Conservation (phyloP, 163 green algal species). For the Chlamydomonas reinhardtii region DNA sequence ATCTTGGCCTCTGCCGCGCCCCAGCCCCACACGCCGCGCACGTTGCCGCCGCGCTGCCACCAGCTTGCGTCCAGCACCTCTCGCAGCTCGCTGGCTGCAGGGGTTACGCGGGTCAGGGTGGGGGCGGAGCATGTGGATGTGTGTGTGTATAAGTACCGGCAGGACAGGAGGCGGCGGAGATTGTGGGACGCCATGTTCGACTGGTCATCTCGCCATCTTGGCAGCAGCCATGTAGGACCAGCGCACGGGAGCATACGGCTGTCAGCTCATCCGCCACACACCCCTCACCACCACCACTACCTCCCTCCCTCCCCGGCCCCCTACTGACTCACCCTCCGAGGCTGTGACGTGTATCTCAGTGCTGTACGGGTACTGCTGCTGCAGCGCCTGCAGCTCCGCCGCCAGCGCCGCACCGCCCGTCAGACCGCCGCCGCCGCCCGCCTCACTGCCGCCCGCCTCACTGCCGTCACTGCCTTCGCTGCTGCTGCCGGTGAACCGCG, state of each 20-base stretch:
- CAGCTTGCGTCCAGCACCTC: conserved; percentile 12
- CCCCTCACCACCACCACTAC: no score
- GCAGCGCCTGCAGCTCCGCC: conserved; percentile 6
- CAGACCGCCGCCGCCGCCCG: no score
- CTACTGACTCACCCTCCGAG: conserved; percentile 5
- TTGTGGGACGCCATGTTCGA: no score
- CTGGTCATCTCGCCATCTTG: no score
- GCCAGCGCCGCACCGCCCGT: background rate
- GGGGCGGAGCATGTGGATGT: background rate
- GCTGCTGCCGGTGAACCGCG: no score
- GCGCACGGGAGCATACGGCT: no score
- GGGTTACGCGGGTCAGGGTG: background rate
- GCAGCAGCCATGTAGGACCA: no score
- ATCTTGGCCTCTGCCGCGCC: no score
- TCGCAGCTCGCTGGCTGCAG: conserved; percentile 24
- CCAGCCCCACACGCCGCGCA: conserved; percentile 4
- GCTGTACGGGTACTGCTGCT: background rate
- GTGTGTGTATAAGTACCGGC: no score
- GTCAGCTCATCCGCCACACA: no score
- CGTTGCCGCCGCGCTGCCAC: conserved; percentile 1
- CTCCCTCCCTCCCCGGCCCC: no score
- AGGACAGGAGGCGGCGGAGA: no score
- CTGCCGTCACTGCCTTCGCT: background rate
- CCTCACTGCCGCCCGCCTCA: background rate
- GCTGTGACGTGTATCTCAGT: conserved; percentile 14